A percentile compares a stretch with the other conserved stretches of the same genome.
Conservation (phyloP, 768 basidiomycete species). For the Crucibulum laeve region DNA sequence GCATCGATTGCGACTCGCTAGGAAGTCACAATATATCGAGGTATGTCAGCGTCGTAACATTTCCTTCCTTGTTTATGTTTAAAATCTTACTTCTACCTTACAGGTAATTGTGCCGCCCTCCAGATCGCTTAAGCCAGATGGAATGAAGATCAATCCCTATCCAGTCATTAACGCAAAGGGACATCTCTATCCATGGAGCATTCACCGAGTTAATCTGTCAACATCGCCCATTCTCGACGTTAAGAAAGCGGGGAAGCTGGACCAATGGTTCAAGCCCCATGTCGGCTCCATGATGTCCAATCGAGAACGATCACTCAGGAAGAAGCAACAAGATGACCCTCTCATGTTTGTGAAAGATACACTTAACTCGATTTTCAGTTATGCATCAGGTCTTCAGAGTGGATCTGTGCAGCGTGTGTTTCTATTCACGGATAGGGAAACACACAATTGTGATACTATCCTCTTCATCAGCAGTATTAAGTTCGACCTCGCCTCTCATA, state of each 20-base stretch:
- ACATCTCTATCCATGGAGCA: too few species aligned
- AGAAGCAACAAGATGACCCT: conserved; percentile 14
- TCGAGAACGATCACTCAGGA: conserved; percentile 23
- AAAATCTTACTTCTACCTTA: conserved; percentile 1
- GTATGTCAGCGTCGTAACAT: too few species aligned
- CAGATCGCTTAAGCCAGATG: conserved; percentile 2
- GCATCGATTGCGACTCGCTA: too few species aligned
- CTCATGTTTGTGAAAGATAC: conserved; percentile 24
- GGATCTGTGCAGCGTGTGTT: conserved; percentile 2
- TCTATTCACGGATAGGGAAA: conserved; percentile 10
- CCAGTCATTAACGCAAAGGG: conserved; percentile 13
- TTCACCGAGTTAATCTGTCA: too few species aligned
- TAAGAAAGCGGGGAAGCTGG: too few species aligned
- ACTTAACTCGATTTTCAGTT: conserved; percentile 17
- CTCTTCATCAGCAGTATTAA: too few species aligned
- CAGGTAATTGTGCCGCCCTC: neutral
- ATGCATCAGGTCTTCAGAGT: conserved; percentile 14
- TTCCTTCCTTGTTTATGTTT: too few species aligned
- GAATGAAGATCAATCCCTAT: conserved; percentile 17
- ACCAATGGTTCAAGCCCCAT: too few species aligned
- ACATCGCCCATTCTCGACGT: too few species aligned
- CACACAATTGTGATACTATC: conserved; percentile 27
- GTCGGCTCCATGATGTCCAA: too few species aligned
- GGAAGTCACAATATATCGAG: too few species aligned
- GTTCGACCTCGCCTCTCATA: too few species aligned